A percentile compares a stretch with the other conserved stretches of the same genome.
These are phyloP conservation scores for Prunus yedoensis DNA, from an alignment of 331 rosid genomes.

Conservation along the genomic window DNA sequence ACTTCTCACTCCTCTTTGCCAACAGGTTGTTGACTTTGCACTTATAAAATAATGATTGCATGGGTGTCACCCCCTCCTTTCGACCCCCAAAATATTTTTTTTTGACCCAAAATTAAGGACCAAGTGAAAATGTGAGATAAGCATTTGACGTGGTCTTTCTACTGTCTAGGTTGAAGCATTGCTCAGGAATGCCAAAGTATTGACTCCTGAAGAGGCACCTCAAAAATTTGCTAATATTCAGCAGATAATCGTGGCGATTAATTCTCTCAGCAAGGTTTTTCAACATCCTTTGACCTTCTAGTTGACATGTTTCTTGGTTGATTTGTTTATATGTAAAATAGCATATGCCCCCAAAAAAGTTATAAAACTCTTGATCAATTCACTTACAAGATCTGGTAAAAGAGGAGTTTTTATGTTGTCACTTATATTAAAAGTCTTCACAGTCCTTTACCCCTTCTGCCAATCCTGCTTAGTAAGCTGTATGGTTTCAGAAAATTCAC, in stretches of 20 bases:
- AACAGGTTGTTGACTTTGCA: conserved; percentile 55
- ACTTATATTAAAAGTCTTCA: neutral
- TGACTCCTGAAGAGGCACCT: conserved; percentile 62
- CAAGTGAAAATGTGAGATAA: conserved; percentile 14
- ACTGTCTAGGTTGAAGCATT: conserved; percentile 70
- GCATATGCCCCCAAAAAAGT: neutral
- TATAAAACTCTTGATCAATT: neutral
- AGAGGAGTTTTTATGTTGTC: neutral
- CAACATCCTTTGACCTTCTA: conserved; percentile 8
- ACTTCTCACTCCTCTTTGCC: conserved; percentile 89
- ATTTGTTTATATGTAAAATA: conserved; percentile 3
- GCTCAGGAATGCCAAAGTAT: conserved; percentile 56
- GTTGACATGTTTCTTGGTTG: neutral
- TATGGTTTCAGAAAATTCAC: neutral
- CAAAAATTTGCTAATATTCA: conserved; percentile 64
- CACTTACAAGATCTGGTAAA: neutral
- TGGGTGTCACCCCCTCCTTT: conserved; percentile 16
- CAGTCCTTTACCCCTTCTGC: neutral
- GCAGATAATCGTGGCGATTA: conserved; percentile 92
- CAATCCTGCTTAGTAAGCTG: neutral
- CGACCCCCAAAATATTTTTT: neutral
- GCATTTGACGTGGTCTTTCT: conserved; percentile 20
- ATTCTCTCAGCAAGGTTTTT: conserved; percentile 95
- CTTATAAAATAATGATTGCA: conserved; percentile 8
- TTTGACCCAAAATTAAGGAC: conserved; percentile 4